Evolutionary conservation across 2,329 filamentous ascomycete genomes (phyloP), one percentile per base, ranked within the genome.

Genomic region (Xylariaceae sp.): DNA sequence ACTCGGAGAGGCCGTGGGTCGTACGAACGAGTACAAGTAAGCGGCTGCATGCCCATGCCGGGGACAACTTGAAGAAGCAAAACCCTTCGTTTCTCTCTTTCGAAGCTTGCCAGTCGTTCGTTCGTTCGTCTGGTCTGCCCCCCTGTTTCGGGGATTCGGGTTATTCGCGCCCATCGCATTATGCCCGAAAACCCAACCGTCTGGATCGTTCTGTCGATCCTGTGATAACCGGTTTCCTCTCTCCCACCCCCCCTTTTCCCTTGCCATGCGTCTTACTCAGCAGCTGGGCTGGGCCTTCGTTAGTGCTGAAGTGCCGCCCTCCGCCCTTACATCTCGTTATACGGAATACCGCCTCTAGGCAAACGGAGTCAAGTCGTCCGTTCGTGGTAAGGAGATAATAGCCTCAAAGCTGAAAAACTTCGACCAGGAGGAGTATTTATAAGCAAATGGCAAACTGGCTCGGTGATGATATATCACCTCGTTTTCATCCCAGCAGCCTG

Each of bases 141-240:
- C 57, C 49, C 56, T 17, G 6, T 52, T 63, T 59, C 18, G 56
- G 59, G 23, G 37, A 53, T 17, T n/a, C 3, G 35, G 47, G 34
- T 8, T 1, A 7, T 47, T 41, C 17, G 39, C 44, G 8, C 51
- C 57, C 53, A 52, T 51, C 51, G 11, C 37, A 41, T 41, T 55
- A 57, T 57, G 55, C 61, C 61, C 58, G 54, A 17, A 44, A 30
- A 13, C 5, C 51, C 56, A 18, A 56, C 51, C 11, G 61, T 49
- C 61, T 59, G 52, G 61, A 56, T 56, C 45, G 34, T 55, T 61
- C 61, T 54, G 49, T 54, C 59, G 57, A 53, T 61, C 59, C 59
- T 60, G 56, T 61, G 61, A 61, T 57, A 51, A 48, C 48, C 56
- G 59, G 23, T 30, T 30, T 30, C 23, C 23, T 30, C 57, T 59